Conservation (phyloP, 2,329 filamentous ascomycete genomes). For the Neonectria punicea region DNA sequence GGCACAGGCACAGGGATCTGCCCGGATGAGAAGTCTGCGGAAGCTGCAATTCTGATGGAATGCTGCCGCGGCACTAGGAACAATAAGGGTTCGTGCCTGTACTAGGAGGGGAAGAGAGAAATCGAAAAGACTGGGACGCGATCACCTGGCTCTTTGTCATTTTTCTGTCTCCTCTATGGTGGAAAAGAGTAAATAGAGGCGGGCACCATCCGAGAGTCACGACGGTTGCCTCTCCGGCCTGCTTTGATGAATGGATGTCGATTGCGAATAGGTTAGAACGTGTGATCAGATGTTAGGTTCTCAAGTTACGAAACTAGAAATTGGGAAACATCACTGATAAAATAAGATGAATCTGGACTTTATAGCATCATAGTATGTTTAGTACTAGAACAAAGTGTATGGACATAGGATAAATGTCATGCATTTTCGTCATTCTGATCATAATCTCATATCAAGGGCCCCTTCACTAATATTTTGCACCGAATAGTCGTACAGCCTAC, state of each 20-base stretch:
- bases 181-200: constrained; percentile 29
- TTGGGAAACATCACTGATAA: background rate
- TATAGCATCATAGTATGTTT: background rate
- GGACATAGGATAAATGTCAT: background rate
- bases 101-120: background rate
- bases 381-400: background rate
- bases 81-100: background rate
- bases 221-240: constrained; percentile 11
- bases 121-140: constrained; percentile 2
- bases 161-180: constrained; percentile 12
- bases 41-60: constrained; percentile 14
- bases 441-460: constrained; percentile 16
- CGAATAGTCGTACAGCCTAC: constrained; percentile 21
- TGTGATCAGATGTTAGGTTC: constrained; percentile 14
- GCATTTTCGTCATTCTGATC: constrained; percentile 26
- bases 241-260: constrained; percentile 36
- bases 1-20: constrained; percentile 11
- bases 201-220: constrained; percentile 6
- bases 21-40: constrained; percentile 17
- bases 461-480: constrained; percentile 5
- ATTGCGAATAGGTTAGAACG: constrained; percentile 35
- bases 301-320: background rate
- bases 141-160: constrained; percentile 13
- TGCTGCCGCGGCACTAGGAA: background rate
- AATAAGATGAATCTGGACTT: background rate